Evolutionary conservation across 208 protist genomes (phyloP).

Genomic region (Jaenimonas drosophilae): DNA sequence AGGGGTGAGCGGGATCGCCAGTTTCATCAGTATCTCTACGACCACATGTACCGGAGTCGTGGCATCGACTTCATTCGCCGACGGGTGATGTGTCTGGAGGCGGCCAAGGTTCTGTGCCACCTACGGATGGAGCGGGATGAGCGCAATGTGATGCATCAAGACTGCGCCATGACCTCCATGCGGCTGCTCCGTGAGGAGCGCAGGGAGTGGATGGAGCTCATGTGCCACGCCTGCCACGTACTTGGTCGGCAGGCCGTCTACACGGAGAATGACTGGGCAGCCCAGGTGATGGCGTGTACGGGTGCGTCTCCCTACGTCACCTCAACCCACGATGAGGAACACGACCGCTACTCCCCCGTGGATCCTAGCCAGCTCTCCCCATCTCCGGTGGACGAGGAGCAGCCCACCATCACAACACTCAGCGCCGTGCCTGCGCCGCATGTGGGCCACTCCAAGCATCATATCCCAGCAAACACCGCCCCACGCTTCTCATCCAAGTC

Average conservation of each 20-base stretch:
- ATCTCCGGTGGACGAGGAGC: too few species aligned
- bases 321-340: too few species aligned
- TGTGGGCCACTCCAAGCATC: too few species aligned
- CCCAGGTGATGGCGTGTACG: slow-evolving; percentile 14
- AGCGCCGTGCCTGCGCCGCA: too few species aligned
- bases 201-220: slow-evolving; percentile 22
- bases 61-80: slow-evolving; percentile 25
- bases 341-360: too few species aligned
- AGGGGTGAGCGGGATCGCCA: slow-evolving; percentile 36
- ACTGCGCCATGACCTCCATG: slow-evolving; percentile 25
- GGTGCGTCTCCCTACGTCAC: too few species aligned
- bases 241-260: slow-evolving; percentile 14
- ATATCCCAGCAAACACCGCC: too few species aligned
- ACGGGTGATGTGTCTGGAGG: slow-evolving; percentile 28
- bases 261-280: slow-evolving; percentile 20
- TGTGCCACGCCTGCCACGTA: slow-evolving; percentile 9
- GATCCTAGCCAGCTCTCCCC: too few species aligned
- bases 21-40: slow-evolving; percentile 44
- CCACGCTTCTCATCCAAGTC: too few species aligned
- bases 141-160: slow-evolving; percentile 25
- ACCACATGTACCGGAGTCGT: slow-evolving; percentile 31
- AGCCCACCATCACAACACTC: too few species aligned
- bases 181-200: slow-evolving; percentile 46
- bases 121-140: slow-evolving; percentile 54
- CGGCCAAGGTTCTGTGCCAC: slow-evolving; percentile 18